A percentile compares a stretch with the other conserved stretches of the same genome.
phyloP scores from a whole-genome alignment of 768 basidiomycete species.

The Phallus indusiatus region DNA sequence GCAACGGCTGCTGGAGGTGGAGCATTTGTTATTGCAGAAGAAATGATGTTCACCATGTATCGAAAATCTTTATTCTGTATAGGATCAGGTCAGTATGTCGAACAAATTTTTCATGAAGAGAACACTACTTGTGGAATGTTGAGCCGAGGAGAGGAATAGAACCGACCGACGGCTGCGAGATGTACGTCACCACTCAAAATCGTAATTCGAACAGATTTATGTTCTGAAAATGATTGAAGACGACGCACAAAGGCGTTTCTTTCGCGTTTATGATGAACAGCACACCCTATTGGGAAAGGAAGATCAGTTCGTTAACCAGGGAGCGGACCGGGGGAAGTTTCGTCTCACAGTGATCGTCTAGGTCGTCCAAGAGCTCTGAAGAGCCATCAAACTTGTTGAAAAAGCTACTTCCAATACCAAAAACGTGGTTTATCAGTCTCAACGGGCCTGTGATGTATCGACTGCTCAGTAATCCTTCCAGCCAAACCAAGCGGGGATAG shows the following conservation, averaged over 20 bases:
- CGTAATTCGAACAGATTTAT: slow-evolving; percentile 26
- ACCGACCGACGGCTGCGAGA: slow-evolving; percentile 22
- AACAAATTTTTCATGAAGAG: neutral
- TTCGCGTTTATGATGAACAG: slow-evolving; percentile 27
- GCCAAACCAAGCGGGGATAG: slow-evolving; percentile 11
- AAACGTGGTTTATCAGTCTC: slow-evolving; percentile 8
- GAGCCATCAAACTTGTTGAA: slow-evolving; percentile 13
- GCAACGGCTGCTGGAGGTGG: slow-evolving; percentile 10
- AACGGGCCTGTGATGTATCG: slow-evolving; percentile 5
- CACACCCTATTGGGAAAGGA: slow-evolving; percentile 7
- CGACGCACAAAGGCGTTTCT: slow-evolving; percentile 29
- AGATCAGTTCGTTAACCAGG: neutral
- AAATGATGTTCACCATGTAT: slow-evolving; percentile 13
- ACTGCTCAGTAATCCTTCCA: slow-evolving; percentile 3
- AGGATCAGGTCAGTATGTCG: neutral
- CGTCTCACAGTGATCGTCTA: slow-evolving; percentile 13
- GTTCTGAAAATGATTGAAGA: slow-evolving; percentile 26
- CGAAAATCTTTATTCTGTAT: slow-evolving; percentile 14
- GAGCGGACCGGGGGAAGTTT: neutral
- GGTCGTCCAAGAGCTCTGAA: slow-evolving; percentile 12
- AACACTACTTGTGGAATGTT: slow-evolving; percentile 11
- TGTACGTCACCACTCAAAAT: slow-evolving; percentile 36
- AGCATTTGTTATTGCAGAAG: slow-evolving; percentile 13
- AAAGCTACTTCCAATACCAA: slow-evolving; percentile 8
- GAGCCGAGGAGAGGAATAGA: slow-evolving; percentile 11